phyloP scores from a whole-genome alignment of 495 filamentous ascomycete species.

The Xylaria intraflava region DNA sequence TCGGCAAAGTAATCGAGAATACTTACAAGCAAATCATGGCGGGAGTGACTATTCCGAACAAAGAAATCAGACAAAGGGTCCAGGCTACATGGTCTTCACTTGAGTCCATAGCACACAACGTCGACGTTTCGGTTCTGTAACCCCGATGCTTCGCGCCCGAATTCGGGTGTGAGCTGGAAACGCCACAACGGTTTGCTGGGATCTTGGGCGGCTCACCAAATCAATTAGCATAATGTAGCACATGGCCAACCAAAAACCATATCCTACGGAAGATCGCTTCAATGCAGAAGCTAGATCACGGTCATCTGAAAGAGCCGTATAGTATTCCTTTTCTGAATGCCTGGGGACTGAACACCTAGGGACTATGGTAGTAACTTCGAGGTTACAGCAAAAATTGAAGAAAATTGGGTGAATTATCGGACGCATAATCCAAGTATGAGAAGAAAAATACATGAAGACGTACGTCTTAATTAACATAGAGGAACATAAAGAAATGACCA shows the following conservation, averaged over 20 bases:
- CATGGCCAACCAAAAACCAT: no score
- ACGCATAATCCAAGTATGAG: not conserved
- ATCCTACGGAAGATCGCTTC: no score
- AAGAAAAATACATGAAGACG: not conserved
- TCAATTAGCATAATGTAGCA: not conserved
- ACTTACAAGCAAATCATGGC: slow-evolving; percentile 8
- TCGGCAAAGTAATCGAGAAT: slow-evolving; percentile 7
- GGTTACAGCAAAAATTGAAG: not conserved
- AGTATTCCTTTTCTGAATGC: not conserved
- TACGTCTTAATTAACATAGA: no score
- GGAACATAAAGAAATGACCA: not conserved
- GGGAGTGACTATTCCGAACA: not conserved
- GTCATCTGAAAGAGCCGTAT: not conserved
- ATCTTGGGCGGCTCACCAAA: not conserved
- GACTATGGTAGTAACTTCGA: not conserved
- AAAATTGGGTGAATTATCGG: not conserved
- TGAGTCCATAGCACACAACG: not conserved
- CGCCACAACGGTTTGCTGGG: not conserved
- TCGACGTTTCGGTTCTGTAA: not conserved
- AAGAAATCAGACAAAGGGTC: slow-evolving; percentile 5
- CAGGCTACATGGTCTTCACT: slow-evolving; percentile 1
- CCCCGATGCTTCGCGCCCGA: not conserved
- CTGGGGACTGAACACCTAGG: no score
- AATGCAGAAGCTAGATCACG: not conserved
- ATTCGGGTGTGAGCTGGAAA: not conserved